Conservation (phyloP, 2,329 filamentous ascomycete species). For the Aspergillus ustus region DNA sequence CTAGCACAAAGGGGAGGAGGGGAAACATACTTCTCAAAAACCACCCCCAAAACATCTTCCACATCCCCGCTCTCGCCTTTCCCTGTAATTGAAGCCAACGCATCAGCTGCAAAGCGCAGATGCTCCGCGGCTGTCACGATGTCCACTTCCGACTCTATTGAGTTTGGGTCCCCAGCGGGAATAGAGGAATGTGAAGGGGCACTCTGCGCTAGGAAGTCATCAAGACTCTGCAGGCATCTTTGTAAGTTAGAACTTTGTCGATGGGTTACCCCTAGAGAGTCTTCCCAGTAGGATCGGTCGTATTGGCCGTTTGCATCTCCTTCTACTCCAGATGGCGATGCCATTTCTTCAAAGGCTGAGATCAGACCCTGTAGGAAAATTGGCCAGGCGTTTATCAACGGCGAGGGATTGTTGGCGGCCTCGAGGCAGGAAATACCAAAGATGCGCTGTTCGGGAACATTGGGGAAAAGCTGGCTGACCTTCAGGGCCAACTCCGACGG, state of each 20-base stretch:
- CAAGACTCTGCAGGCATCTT: conserved; percentile 72
- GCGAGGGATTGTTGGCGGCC: conserved; percentile 41
- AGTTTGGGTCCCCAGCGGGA: conserved; percentile 7
- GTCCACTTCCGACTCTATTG: conserved; percentile 60
- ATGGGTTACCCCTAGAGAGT: conserved; percentile 87
- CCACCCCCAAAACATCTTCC: conserved; percentile 92
- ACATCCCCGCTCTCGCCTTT: conserved; percentile 84
- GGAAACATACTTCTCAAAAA: conserved; percentile 87
- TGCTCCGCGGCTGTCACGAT: conserved; percentile 90
- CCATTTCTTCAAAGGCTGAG: conserved; percentile 63
- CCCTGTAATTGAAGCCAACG: conserved; percentile 85
- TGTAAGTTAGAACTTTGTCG: conserved; percentile 82
- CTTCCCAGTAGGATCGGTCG: conserved; percentile 73
- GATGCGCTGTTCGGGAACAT: conserved; percentile 52
- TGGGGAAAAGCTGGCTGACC: conserved; percentile 48
- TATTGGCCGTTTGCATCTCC: conserved; percentile 43
- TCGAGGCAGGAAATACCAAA: conserved; percentile 75
- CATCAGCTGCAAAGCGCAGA: conserved; percentile 77
- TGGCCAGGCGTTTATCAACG: conserved; percentile 59
- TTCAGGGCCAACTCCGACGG: conserved; percentile 39
- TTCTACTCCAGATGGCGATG: conserved; percentile 41
- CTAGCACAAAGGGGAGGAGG: neutral
- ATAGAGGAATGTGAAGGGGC: conserved; percentile 47
- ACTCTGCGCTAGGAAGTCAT: conserved; percentile 71
- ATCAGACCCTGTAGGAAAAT: conserved; percentile 69